Evolutionary conservation across 164 flowering plant species (phyloP), one percentile per base, ranked within the genome.

Genomic region (Paratinospora sagittata): DNA sequence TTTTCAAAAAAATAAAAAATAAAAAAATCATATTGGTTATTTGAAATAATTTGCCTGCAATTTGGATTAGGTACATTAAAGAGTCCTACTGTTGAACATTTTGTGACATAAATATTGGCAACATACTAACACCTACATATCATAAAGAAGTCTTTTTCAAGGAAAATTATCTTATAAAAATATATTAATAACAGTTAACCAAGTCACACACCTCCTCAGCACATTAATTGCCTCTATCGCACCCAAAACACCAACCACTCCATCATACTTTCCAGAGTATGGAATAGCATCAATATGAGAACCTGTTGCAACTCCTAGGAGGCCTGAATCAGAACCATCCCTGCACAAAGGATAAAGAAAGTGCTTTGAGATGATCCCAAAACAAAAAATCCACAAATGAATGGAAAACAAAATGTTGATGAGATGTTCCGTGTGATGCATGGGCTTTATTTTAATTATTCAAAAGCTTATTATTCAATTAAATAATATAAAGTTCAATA

Each of bases 281-380:
- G 99, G 99, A 83, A 95, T 95, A 43, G 99, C 99, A 87, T 95
- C 99, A 55, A 86, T 83, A 74, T 95, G 99, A 75, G 99, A 95
- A 70, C 99, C 99, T 24, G 98, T 91, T 76, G 90, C 90, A 73
- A 92, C 97, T 19, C 96, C 83, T 63, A 82, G 68, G 71, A 88
- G 85, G 21, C 87, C 85, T 58, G 87, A 82, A 61, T 89, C 87
- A 82, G 65, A 78, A 17, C 99, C 98, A 63, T 84, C 88, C 99
- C 97, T 95, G 82, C 62, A 71, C 19, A 75, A 7, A n/a, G 10
- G 37, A 8, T 9, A 47, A 73, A 62, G 37, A 26, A 61, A 33
- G 17, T 24, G 6, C 3, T 36, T 16, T 6, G n/a, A 12, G 39
- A 27, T 71, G 66, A 71, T 27, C 37, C 27, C 27, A 43, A 17